Evolutionary conservation across 495 filamentous ascomycete genomes (phyloP), one percentile per base, ranked within the genome.

Genomic region (Daldinia loculata): DNA sequence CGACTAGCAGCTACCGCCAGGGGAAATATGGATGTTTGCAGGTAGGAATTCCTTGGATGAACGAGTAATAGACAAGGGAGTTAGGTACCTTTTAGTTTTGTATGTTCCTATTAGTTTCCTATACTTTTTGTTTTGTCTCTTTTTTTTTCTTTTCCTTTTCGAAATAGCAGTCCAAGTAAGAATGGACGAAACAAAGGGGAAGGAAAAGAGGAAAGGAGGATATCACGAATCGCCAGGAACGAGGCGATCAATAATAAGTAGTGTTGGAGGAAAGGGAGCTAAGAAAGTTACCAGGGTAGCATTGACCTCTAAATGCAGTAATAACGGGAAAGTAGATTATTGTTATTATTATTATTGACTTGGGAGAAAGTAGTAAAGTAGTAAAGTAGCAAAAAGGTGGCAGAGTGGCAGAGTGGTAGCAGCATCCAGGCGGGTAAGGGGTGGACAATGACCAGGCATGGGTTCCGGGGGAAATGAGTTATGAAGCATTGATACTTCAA

Each of bases 391-490:
- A 8, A 17, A 30, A 53, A 30, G 3, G 29, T 29, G 51, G 29
- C 43, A 53, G 24, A 53, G 15, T 27, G 24, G 55, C 15, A 53
- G 34, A 56, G 56, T 61, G 57, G 56, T 57, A 56, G 29, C 61
- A 67, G 22, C 51, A 36, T 41, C 62, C 58, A 63, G 57, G 56
- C 58, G 63, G 57, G 67, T 67, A 71, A 63, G 56, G 55, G 55
- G 64, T 70, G 67, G 56, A 65, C 63, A 71, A 67, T 63, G 63
- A 24, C n/a, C 39, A 60, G 56, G 19, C 72, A 75, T 67, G 73
- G 53, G 75, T 77, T 72, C 75, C 68, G 70, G 75, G 73, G 75
- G 67, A 74, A 76, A 69, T 56, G 57, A 62, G 66, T 56, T 67
- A 61, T 70, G 67, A 74, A 74, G 71, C 56, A 60, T 65, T 70